A percentile compares a stretch with the other conserved stretches of the same genome.
These are phyloP conservation scores for Verruconis gallopava DNA, from an alignment of 2,329 filamentous ascomycete species.

Conservation along the genomic window DNA sequence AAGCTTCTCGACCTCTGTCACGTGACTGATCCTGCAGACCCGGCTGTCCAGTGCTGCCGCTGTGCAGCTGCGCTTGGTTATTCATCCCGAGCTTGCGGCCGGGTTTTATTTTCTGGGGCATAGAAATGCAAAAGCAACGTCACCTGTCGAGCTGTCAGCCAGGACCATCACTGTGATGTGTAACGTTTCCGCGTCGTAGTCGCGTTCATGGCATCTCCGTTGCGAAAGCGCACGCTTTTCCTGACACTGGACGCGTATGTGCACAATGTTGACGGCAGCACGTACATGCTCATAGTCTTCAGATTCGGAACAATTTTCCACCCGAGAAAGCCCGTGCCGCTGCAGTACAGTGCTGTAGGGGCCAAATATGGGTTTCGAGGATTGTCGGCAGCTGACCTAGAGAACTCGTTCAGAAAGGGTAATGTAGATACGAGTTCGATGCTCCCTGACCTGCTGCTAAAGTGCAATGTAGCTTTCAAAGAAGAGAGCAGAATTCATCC, in stretches of 20 bases:
- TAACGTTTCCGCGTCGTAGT: no score
- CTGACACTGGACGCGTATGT: background rate
- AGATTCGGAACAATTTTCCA: slow-evolving; percentile 48
- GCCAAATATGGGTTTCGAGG: slow-evolving; percentile 34
- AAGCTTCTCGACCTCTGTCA: no score
- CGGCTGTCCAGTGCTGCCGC: no score
- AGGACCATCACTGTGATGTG: no score
- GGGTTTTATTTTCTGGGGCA: no score
- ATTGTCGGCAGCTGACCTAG: slow-evolving; percentile 30
- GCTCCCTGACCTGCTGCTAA: background rate
- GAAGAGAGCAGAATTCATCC: slow-evolving; percentile 35
- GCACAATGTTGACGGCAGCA: no score
- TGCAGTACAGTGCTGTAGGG: slow-evolving; percentile 43
- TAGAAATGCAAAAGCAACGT: no score
- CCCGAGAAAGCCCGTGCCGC: slow-evolving; percentile 36
- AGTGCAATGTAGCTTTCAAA: slow-evolving; percentile 31
- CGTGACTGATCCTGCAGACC: no score
- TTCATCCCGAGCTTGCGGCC: no score
- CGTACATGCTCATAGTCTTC: no score
- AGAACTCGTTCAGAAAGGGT: slow-evolving; percentile 28
- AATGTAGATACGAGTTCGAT: slow-evolving; percentile 1
- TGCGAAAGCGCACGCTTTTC: background rate
- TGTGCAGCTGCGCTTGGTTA: no score
- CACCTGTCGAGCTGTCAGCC: no score
- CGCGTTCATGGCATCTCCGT: background rate